A percentile compares a stretch with the other conserved stretches of the same genome.
phyloP scores from a whole-genome alignment of 1,284 basidiomycete genomes.

The Athelia sp. region DNA sequence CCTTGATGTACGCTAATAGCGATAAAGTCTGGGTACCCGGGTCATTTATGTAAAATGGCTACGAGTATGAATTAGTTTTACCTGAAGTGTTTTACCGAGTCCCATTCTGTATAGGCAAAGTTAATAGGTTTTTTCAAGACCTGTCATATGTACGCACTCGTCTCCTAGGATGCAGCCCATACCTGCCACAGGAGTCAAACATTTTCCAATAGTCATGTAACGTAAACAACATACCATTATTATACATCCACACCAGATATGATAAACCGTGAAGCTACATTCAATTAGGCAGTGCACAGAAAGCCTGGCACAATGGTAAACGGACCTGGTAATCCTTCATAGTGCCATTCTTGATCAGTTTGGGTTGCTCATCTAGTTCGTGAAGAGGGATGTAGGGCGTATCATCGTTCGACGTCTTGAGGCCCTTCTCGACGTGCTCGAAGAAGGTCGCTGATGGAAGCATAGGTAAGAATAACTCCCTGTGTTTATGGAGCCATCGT shows the following conservation, averaged over 20 bases:
- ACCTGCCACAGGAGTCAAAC: constrained; percentile 24
- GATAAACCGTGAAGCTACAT: constrained; percentile 45
- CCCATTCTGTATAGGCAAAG: constrained; percentile 43
- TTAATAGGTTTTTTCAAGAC: constrained; percentile 3
- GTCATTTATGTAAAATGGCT: constrained; percentile 4
- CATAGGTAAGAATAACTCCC: constrained; percentile 34
- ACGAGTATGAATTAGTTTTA: constrained; percentile 13
- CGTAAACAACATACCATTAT: constrained; percentile 38
- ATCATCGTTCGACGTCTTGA: constrained; percentile 8
- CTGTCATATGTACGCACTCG: constrained; percentile 34
- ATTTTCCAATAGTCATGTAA: neutral
- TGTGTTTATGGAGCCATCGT: constrained; percentile 35
- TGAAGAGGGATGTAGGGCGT: constrained; percentile 31
- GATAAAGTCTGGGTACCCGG: constrained; percentile 41
- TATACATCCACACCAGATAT: constrained; percentile 50
- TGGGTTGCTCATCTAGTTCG: constrained; percentile 39
- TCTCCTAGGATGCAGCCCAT: constrained; percentile 60
- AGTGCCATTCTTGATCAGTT: constrained; percentile 35
- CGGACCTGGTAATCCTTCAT: constrained; percentile 59
- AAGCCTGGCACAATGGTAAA: constrained; percentile 2
- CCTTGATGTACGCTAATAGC: constrained; percentile 51
- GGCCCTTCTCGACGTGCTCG: constrained; percentile 19
- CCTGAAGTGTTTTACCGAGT: constrained; percentile 61
- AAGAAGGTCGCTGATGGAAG: constrained; percentile 31
- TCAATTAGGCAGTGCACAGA: neutral